A percentile compares a stretch with the other conserved stretches of the same genome.
Evolutionary conservation across 805 yeast species (phyloP).

Genomic region (Ogataea polymorpha): DNA sequence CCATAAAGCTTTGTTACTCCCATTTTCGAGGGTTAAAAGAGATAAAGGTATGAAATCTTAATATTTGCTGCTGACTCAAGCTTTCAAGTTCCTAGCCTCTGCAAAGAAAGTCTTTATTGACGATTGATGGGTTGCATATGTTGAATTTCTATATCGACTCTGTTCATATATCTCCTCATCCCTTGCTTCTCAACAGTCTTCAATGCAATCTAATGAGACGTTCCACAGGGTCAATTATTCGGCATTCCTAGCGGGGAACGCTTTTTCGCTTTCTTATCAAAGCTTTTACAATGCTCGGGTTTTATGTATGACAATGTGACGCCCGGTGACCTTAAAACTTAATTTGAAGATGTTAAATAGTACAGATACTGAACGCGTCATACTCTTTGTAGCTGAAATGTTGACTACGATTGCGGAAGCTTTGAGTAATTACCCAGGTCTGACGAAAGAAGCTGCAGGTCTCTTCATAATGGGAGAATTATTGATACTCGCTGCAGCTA

Average conservation of each 20-base stretch:
- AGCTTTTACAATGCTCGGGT: constrained; percentile 35
- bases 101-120: constrained; percentile 40
- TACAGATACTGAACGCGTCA: constrained; percentile 35
- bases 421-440: constrained; percentile 36
- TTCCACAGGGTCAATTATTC: constrained; percentile 39
- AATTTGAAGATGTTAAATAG: constrained; percentile 39
- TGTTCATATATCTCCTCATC: constrained; percentile 30
- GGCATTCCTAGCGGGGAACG: constrained; percentile 44
- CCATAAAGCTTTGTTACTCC: too few species aligned
- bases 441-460: constrained; percentile 39
- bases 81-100: not conserved
- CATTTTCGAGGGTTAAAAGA: too few species aligned
- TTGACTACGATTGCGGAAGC: constrained; percentile 48
- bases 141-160: constrained; percentile 37
- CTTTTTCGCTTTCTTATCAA: constrained; percentile 34
- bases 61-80: not conserved
- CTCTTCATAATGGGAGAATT: constrained; percentile 44
- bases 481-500: constrained; percentile 40
- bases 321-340: constrained; percentile 38
- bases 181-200: constrained; percentile 38
- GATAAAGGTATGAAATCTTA: too few species aligned
- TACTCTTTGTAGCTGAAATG: constrained; percentile 40
- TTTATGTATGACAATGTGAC: constrained; percentile 29
- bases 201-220: constrained; percentile 37
- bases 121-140: constrained; percentile 40